Percentiles rank a stretch among this genome's conserved stretches.
Conservation (phyloP, 306 rosid genomes). For the Cicer pinnatifidum region DNA sequence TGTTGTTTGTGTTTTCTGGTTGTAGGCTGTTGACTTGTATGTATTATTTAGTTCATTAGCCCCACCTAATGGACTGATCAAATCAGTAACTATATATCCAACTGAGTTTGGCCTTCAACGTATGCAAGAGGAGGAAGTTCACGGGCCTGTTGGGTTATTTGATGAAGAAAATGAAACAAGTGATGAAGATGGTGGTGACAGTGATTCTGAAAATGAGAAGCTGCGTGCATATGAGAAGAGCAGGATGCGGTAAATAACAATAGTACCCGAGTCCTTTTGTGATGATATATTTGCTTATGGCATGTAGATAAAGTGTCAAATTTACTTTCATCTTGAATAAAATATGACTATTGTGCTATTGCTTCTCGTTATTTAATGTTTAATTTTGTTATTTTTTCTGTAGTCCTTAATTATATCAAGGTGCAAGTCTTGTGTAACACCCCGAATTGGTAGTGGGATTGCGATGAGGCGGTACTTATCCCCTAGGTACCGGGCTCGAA, state of each 20-base stretch:
- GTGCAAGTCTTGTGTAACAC: not conserved
- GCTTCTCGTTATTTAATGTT: slow-evolving; percentile 1
- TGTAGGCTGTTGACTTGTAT: slow-evolving; percentile 80
- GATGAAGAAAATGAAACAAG: slow-evolving; percentile 56
- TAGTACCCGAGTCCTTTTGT: not conserved
- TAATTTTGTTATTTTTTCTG: not conserved
- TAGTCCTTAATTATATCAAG: not conserved
- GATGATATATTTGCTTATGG: slow-evolving; percentile 30
- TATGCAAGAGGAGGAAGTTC: slow-evolving; percentile 83
- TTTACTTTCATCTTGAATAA: slow-evolving; percentile 23
- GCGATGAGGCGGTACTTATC: too few relatives aligned
- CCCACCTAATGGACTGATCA: slow-evolving; percentile 69
- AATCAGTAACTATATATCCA: slow-evolving; percentile 82
- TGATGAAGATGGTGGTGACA: slow-evolving; percentile 54
- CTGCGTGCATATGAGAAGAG: slow-evolving; percentile 80
- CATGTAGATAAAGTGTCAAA: slow-evolving; percentile 4
- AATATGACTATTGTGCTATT: slow-evolving; percentile 2
- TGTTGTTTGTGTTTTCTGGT: slow-evolving; percentile 10
- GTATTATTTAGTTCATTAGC: slow-evolving; percentile 72
- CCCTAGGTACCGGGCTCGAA: too few relatives aligned
- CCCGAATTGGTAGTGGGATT: too few relatives aligned
- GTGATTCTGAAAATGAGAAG: slow-evolving; percentile 66
- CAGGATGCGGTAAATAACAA: slow-evolving; percentile 65
- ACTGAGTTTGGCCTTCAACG: slow-evolving; percentile 92
- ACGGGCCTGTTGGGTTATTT: slow-evolving; percentile 79